Evolutionary conservation across 2,329 filamentous ascomycete species (phyloP).

Genomic region (Penicillium frequentans): DNA sequence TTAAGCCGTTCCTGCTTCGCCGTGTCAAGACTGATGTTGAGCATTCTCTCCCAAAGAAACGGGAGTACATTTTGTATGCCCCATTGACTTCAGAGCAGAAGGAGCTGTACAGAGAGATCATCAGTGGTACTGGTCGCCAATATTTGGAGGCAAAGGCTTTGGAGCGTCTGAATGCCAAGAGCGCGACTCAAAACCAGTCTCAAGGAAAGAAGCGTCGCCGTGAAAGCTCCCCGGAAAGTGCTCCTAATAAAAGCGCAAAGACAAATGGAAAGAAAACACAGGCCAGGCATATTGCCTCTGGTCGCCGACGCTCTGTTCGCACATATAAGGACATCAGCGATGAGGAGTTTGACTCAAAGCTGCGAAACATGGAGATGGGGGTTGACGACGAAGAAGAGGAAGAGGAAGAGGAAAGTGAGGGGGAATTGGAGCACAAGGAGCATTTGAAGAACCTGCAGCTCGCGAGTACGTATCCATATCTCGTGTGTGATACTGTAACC

Average conservation of each 20-base stretch:
- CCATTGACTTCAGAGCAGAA: slow-evolving; percentile 89
- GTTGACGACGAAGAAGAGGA: slow-evolving; percentile 67
- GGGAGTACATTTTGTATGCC: slow-evolving; percentile 93
- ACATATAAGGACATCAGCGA: slow-evolving; percentile 74
- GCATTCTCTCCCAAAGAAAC: slow-evolving; percentile 86
- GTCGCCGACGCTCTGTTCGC: slow-evolving; percentile 54
- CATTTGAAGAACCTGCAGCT: slow-evolving; percentile 68
- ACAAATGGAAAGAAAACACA: slow-evolving; percentile 76
- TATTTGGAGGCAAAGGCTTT: slow-evolving; percentile 54
- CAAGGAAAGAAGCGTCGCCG: slow-evolving; percentile 60
- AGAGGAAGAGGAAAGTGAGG: slow-evolving; percentile 50
- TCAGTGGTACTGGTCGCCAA: slow-evolving; percentile 68
- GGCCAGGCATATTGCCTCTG: slow-evolving; percentile 49
- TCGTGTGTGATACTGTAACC: too few relatives aligned
- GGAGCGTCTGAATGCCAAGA: slow-evolving; percentile 47
- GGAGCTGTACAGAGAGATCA: slow-evolving; percentile 81
- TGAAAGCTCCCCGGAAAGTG: slow-evolving; percentile 42
- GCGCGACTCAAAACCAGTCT: slow-evolving; percentile 36
- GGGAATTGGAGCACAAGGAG: slow-evolving; percentile 62
- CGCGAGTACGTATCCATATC: slow-evolving; percentile 60
- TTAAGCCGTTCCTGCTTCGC: slow-evolving; percentile 86
- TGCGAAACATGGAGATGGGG: slow-evolving; percentile 45
- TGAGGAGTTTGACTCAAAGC: slow-evolving; percentile 75
- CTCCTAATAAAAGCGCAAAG: slow-evolving; percentile 69
- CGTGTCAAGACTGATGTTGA: slow-evolving; percentile 93